Evolutionary conservation across 805 yeast species (phyloP), one percentile per base, ranked within the genome.

Genomic region (Yamadazyma endophytica): DNA sequence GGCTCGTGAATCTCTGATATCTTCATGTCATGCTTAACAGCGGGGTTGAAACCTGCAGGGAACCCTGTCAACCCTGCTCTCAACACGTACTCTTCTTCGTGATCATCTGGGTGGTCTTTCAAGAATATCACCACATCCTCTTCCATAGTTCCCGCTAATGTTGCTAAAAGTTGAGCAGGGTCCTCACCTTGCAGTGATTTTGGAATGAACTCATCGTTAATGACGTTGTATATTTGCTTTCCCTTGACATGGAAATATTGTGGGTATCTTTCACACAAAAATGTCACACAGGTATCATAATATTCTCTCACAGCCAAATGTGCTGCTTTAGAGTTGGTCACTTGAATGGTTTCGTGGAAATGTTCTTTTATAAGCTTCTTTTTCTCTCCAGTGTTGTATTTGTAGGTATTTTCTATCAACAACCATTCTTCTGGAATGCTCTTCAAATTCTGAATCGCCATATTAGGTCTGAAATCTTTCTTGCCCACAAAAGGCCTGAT

Each of bases 1-100:
- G 89, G 89, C 2, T 58, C 69, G 48, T 83, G 94, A 37, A 83
- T 72, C 28, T 51, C 58, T 0, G 83, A 72, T 23, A 83, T 54
- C 2, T 81, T 77, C 43, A 64, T 54, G 45, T 77, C 61, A 39
- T 73, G 64, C 40, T 73, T 69, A 7, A 49, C 56, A 4, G 65
- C 54, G 4, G 90, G 89, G 46, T 77, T 76, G 53, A 83, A 83
- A 2, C 90, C 90, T 1, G 81, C 75, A 1, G 90, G 86, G 43
- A 79, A 80, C 6, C 78, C 76, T 15, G 78, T 69, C 3, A 71
- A 58, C 6, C 77, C 75, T 1, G 77, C 78, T 31, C 79, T 61
- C 25, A 79, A 50, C 17, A 69, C 60, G 48, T 80, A 82, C 44
- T 80, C 88, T 33, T 73, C 75, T 12, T 68, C 66, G 21, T 52